Evolutionary conservation across 2,329 filamentous ascomycete species (phyloP), one percentile per base, ranked within the genome.

Genomic region (Aspergillus fijiensis): DNA sequence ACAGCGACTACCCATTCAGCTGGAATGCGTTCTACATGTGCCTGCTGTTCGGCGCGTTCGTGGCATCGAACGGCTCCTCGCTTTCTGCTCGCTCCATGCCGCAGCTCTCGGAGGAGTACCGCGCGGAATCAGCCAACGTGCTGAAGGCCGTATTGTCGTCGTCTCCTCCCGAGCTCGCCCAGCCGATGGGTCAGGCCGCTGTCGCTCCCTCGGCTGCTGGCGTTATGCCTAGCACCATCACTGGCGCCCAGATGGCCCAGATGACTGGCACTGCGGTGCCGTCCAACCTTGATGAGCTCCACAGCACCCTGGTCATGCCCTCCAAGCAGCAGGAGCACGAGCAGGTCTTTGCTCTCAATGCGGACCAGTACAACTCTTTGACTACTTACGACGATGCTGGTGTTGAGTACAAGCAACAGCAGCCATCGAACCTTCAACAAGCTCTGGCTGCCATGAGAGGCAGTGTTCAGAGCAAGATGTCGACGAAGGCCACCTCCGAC

Each of bases 11-110:
- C 70, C 91, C 92, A 55, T 80, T 80, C 70, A 80, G 79, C 71
- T 81, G 79, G 79, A 80, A 81, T 86, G 91, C 70, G 80, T 98
- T 70, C 84, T 98, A 75, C 89, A 96, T 97, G 92, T 90, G 97
- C 68, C 90, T 99, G 72, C 89, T 99, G 57, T 93, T 96, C 65
- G 95, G 95, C 73, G 95, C 95, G 56, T 96, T 97, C 73, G 92
- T 98, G 69, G 89, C 95, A 63, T 97, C 94, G 33, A 96, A 93
- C 78, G 87, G 87, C 67, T 85, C 87, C 49, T 82, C 88, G 21
- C 80, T 84, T n/a, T 68, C 77, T 4, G 67, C 76, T 48, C 86
- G 88, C 45, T 86, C 87, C 67, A 88, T 80, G 35, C 78, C 78
- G 9, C 71, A 76, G 49, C 68, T 81, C 16, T 79, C 79, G 12